These are phyloP conservation scores for Kentomonas sorsogonicus DNA, from an alignment of 208 protist species.

Conservation along the genomic window DNA sequence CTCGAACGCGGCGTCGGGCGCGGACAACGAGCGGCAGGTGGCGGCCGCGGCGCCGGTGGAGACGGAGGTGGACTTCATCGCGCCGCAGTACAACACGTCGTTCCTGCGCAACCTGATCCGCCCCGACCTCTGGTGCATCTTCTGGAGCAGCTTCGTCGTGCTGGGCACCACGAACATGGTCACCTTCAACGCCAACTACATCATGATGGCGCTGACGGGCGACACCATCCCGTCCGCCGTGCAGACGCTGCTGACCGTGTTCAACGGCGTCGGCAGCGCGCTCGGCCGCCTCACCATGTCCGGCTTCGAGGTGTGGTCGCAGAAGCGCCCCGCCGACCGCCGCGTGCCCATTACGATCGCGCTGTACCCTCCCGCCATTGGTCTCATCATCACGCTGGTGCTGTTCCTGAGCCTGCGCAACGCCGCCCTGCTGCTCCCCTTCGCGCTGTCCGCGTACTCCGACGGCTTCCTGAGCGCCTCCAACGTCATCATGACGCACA, in stretches of 20 bases:
- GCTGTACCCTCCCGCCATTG: conserved; percentile 16
- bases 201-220: conserved; percentile 17
- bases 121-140: conserved; percentile 19
- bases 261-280: conserved; percentile 28
- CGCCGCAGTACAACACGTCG: conserved; percentile 30
- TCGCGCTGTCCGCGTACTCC: conserved; percentile 20
- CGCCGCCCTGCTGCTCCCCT: conserved; percentile 20
- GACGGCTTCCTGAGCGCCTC: conserved; percentile 29
- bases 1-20: not conserved
- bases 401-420: conserved; percentile 18
- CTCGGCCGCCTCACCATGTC: conserved; percentile 20
- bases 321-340: conserved; percentile 12
- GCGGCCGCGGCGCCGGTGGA: not conserved
- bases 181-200: conserved; percentile 25
- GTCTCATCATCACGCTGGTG: conserved; percentile 21
- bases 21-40: not conserved
- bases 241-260: conserved; percentile 19
- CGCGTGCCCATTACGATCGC: conserved; percentile 28
- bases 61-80: conserved; percentile 31
- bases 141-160: conserved; percentile 18
- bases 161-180: conserved; percentile 18
- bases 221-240: conserved; percentile 3
- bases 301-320: conserved; percentile 22
- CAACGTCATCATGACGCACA: conserved; percentile 29
- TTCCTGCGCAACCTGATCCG: conserved; percentile 25